Conservation (phyloP, 1,284 basidiomycete genomes). For the Neotropicomus parvogracilis region DNA sequence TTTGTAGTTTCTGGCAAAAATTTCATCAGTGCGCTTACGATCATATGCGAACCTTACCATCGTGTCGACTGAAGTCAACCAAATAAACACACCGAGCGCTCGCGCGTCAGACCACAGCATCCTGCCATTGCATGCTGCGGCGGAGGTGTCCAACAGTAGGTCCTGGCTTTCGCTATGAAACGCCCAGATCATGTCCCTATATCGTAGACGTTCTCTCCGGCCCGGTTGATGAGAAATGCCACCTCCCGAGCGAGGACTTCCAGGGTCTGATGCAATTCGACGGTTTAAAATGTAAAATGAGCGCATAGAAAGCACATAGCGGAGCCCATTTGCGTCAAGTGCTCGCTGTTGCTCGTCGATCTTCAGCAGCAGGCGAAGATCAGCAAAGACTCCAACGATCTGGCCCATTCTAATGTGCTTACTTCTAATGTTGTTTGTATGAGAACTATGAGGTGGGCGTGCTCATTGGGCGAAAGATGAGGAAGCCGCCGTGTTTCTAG, state of each 20-base stretch:
- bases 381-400: not conserved
- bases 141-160: conserved; percentile 69
- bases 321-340: conserved; percentile 84
- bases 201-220: conserved; percentile 71
- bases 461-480: conserved; percentile 73
- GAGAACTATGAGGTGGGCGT: conserved; percentile 74
- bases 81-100: conserved; percentile 82
- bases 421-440: conserved; percentile 88
- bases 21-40: conserved; percentile 1
- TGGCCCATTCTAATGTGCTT: conserved; percentile 15
- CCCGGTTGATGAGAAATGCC: conserved; percentile 42
- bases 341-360: conserved; percentile 84
- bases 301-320: conserved; percentile 86
- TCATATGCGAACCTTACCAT: conserved; percentile 52
- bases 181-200: conserved; percentile 93
- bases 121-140: conserved; percentile 71
- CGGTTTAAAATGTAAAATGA: conserved; percentile 77
- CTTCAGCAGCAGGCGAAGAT: conserved; percentile 38
- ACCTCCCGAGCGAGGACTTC: conserved; percentile 41
- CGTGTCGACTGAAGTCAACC: conserved; percentile 75
- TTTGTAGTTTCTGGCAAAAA: conserved; percentile 65
- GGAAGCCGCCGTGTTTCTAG: conserved; percentile 65
- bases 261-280: conserved; percentile 46
- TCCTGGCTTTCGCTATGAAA: conserved; percentile 92
- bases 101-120: conserved; percentile 88